phyloP scores from a whole-genome alignment of 2,329 filamentous ascomycete genomes.

The Aureobasidium sp. region DNA sequence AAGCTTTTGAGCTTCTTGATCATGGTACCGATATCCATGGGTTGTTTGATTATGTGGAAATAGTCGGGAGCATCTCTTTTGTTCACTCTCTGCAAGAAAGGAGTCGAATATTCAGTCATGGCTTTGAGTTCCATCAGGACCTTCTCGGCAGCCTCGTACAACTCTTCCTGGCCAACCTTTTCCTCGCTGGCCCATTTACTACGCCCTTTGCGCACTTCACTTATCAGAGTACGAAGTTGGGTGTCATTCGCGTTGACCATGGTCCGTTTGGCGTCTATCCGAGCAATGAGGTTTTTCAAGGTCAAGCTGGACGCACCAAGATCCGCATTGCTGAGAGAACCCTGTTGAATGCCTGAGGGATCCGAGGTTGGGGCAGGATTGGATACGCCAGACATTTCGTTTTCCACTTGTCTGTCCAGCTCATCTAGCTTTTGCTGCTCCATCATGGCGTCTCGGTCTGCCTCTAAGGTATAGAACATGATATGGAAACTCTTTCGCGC shows the following conservation, averaged over 20 bases:
- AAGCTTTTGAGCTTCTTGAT: constrained; percentile 85
- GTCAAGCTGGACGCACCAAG: constrained; percentile 92
- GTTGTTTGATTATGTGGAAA: constrained; percentile 85
- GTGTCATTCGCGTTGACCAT: constrained; percentile 88
- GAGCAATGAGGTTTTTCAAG: constrained; percentile 90
- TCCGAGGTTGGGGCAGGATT: constrained; percentile 30
- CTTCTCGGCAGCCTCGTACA: constrained; percentile 95
- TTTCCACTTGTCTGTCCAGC: constrained; percentile 90
- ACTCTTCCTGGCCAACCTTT: constrained; percentile 91
- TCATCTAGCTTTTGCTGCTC: constrained; percentile 97
- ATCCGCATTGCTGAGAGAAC: constrained; percentile 87
- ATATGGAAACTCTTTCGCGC: constrained; percentile 88
- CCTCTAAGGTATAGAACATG: constrained; percentile 90
- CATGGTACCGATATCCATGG: constrained; percentile 97
- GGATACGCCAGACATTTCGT: constrained; percentile 73
- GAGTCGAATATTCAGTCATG: constrained; percentile 94
- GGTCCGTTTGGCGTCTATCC: constrained; percentile 87
- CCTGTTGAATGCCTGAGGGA: constrained; percentile 56
- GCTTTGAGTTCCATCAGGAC: constrained; percentile 95
- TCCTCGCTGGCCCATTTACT: constrained; percentile 99
- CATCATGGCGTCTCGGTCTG: constrained; percentile 91
- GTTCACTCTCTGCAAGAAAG: constrained; percentile 88
- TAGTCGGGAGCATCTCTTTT: constrained; percentile 97
- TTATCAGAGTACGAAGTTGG: constrained; percentile 86
- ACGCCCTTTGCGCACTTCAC: constrained; percentile 93